Evolutionary conservation across 768 basidiomycete species (phyloP).

Genomic region (Phanerodontia chrysosporium): DNA sequence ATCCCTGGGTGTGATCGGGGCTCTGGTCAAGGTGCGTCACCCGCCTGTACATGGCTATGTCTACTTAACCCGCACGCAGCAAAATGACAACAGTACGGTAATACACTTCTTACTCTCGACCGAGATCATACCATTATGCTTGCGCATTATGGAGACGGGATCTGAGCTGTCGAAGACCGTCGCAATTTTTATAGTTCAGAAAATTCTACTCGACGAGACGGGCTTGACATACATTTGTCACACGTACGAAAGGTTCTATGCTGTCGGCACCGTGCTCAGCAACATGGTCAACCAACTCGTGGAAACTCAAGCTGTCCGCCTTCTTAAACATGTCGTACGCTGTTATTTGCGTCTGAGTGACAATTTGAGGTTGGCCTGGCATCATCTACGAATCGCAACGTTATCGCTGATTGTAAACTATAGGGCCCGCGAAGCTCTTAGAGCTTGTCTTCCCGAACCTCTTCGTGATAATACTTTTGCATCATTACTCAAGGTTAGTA

Average conservation of each 20-base stretch:
- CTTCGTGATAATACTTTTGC: slow-evolving; percentile 92
- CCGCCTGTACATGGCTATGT: background rate
- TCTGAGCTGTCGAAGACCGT: slow-evolving; percentile 98
- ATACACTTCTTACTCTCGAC: slow-evolving; percentile 99
- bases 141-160: slow-evolving; percentile 99
- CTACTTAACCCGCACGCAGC: slow-evolving; percentile 40
- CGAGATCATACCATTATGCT: slow-evolving; percentile 98
- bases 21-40: slow-evolving; percentile 81
- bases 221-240: slow-evolving; percentile 98
- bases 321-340: slow-evolving; percentile 96
- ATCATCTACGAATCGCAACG: too few species aligned
- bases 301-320: slow-evolving; percentile 93
- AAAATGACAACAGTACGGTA: slow-evolving; percentile 99
- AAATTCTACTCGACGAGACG: slow-evolving; percentile 94
- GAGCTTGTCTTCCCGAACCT: slow-evolving; percentile 94
- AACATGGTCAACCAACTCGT: slow-evolving; percentile 99
- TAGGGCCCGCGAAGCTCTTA: slow-evolving; percentile 92
- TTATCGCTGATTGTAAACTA: slow-evolving; percentile 15
- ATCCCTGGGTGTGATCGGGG: slow-evolving; percentile 98
- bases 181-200: slow-evolving; percentile 99
- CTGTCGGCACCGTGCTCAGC: slow-evolving; percentile 95
- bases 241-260: slow-evolving; percentile 99
- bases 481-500: slow-evolving; percentile 77
- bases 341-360: slow-evolving; percentile 96
- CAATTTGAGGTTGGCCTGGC: slow-evolving; percentile 87